A percentile compares a stretch with the other conserved stretches of the same genome.
Conservation (phyloP, 1,284 basidiomycete species). For the Puccinia horiana region DNA sequence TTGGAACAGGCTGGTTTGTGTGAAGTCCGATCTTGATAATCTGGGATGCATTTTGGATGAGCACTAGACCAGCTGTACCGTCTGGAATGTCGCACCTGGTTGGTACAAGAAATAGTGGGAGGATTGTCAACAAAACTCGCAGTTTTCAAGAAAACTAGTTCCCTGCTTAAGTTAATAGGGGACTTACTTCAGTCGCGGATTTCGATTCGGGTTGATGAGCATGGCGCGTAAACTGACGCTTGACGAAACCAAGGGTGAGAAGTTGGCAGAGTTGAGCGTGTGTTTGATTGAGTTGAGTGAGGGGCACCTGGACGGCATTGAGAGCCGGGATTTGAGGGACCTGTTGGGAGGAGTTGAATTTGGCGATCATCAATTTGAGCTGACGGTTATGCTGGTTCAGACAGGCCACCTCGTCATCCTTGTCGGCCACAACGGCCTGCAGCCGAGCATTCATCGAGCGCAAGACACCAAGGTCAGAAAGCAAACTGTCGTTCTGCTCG, state of each 20-base stretch:
- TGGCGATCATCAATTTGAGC: background rate
- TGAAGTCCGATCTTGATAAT: background rate
- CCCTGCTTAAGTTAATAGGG: background rate
- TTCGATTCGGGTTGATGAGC: background rate
- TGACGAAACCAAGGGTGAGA: background rate
- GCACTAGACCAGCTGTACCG: background rate
- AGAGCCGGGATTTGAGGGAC: background rate
- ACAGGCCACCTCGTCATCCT: constrained; percentile 24
- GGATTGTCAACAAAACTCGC: background rate
- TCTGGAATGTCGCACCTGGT: background rate
- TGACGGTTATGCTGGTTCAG: background rate
- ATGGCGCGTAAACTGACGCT: background rate
- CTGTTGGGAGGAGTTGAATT: background rate
- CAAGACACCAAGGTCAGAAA: constrained; percentile 10
- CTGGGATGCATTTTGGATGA: background rate
- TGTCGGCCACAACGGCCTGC: constrained; percentile 13
- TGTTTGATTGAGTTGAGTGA: background rate
- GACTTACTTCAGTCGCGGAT: background rate
- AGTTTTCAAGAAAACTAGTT: background rate
- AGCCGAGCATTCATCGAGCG: constrained; percentile 25
- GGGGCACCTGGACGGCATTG: background rate
- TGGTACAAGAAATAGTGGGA: background rate
- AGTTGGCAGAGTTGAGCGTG: background rate
- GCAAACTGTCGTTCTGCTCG: constrained; percentile 20
- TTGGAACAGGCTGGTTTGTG: background rate